A percentile compares a stretch with the other conserved stretches of the same genome.
phyloP scores from a whole-genome alignment of 1,284 basidiomycete genomes.

The Cystobasidium slooffiae region DNA sequence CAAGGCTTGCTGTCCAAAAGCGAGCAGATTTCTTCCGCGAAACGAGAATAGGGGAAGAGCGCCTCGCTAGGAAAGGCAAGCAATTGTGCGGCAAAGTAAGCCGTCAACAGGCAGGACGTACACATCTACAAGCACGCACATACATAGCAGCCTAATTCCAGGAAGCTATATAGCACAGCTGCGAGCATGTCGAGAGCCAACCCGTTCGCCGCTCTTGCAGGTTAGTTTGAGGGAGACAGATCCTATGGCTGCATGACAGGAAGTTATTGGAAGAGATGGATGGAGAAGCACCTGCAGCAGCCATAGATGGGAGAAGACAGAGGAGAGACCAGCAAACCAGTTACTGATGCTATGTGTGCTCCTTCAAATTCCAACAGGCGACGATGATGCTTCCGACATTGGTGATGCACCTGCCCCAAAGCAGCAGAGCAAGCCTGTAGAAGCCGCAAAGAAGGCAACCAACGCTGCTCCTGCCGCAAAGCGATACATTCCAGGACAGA shows the following conservation, averaged over 20 bases:
- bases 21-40: conserved; percentile 11
- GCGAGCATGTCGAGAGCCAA: conserved; percentile 27
- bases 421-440: conserved; percentile 57
- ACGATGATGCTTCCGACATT: conserved; percentile 69
- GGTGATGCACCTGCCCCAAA: conserved; percentile 60
- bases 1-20: no score
- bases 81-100: background rate
- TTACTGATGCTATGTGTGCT: background rate
- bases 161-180: conserved; percentile 3
- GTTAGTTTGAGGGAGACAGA: conserved; percentile 16
- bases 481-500: conserved; percentile 33
- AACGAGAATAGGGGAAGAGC: conserved; percentile 9
- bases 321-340: background rate
- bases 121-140: background rate
- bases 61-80: background rate
- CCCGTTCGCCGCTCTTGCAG: conserved; percentile 41
- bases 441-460: conserved; percentile 38
- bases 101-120: background rate
- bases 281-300: background rate
- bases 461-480: conserved; percentile 31
- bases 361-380: conserved; percentile 88
- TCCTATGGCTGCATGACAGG: no score
- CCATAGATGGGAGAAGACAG: background rate
- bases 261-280: background rate
- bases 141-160: background rate